Evolutionary conservation across 1,284 basidiomycete genomes (phyloP).

Genomic region (Ustilago cynodontis): DNA sequence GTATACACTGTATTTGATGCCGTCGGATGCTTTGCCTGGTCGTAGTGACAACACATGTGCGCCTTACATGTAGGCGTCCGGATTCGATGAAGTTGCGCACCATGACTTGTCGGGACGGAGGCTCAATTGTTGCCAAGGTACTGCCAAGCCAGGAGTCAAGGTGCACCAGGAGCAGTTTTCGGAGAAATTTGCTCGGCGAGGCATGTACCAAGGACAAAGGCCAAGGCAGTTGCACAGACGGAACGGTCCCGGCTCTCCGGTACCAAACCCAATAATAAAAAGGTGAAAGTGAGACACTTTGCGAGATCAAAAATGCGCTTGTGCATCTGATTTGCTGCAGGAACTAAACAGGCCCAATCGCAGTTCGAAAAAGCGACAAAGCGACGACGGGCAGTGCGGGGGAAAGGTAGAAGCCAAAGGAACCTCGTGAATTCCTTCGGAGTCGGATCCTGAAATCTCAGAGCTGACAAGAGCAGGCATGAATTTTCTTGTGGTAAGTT

Average conservation of each 20-base stretch:
- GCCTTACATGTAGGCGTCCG: background rate
- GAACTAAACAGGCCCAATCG: too few relatives aligned
- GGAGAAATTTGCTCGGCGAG: too few relatives aligned
- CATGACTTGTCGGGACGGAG: background rate
- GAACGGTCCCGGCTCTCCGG: background rate
- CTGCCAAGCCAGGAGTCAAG: constrained; percentile 1
- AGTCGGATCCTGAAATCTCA: too few relatives aligned
- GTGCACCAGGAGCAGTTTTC: too few relatives aligned
- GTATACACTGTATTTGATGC: background rate
- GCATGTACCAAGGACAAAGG: too few relatives aligned
- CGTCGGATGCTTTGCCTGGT: too few relatives aligned
- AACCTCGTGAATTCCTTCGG: background rate
- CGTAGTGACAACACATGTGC: too few relatives aligned
- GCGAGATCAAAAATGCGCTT: background rate
- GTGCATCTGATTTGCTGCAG: background rate
- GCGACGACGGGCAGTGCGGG: background rate
- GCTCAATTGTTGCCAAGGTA: background rate
- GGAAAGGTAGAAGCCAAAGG: background rate
- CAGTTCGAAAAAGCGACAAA: too few relatives aligned
- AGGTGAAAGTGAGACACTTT: background rate
- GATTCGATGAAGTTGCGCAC: too few relatives aligned
- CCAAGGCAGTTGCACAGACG: background rate
- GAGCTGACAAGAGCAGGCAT: too few relatives aligned
- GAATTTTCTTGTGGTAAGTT: too few relatives aligned
- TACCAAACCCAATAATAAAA: background rate